Conservation (phyloP, 352 stramenopile species). For the Phytophthora multivora region DNA sequence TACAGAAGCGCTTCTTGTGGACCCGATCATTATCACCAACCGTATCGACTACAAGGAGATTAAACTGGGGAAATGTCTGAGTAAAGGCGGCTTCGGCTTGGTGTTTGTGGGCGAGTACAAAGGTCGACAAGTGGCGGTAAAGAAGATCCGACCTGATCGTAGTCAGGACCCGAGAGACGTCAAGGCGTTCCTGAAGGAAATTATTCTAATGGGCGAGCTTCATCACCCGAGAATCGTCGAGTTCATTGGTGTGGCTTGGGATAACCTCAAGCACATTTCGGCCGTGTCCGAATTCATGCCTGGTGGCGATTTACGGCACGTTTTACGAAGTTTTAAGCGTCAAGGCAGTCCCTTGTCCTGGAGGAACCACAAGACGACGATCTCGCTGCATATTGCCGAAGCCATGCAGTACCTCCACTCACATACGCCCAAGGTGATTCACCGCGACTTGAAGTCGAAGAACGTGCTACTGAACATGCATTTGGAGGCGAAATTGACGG, state of each 20-base stretch:
- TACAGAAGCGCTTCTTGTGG: slow-evolving; percentile 36
- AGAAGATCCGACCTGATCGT: slow-evolving; percentile 43
- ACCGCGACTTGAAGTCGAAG: slow-evolving; percentile 45
- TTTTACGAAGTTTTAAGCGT: slow-evolving; percentile 42
- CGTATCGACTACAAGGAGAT: slow-evolving; percentile 53
- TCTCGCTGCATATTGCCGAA: slow-evolving; percentile 54
- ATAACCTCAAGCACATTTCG: slow-evolving; percentile 44
- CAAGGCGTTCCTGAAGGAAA: slow-evolving; percentile 47
- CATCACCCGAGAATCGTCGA: slow-evolving; percentile 46
- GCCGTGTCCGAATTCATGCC: slow-evolving; percentile 58
- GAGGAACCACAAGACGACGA: slow-evolving; percentile 41
- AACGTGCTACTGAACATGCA: slow-evolving; percentile 56
- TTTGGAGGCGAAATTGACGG: slow-evolving; percentile 65
- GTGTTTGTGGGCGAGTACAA: slow-evolving; percentile 48
- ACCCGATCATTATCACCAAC: slow-evolving; percentile 50
- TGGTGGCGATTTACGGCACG: slow-evolving; percentile 44
- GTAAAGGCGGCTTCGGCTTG: slow-evolving; percentile 46
- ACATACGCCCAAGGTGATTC: slow-evolving; percentile 45
- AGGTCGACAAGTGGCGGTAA: slow-evolving; percentile 42
- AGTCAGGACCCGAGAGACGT: slow-evolving; percentile 38
- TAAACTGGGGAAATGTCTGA: slow-evolving; percentile 44
- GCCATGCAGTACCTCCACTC: slow-evolving; percentile 55
- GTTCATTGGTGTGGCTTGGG: slow-evolving; percentile 54
- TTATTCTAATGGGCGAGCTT: slow-evolving; percentile 46
- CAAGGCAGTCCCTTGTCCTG: slow-evolving; percentile 36